Evolutionary conservation across 495 filamentous ascomycete species (phyloP).

Genomic region (Opeltia flavorubescens): DNA sequence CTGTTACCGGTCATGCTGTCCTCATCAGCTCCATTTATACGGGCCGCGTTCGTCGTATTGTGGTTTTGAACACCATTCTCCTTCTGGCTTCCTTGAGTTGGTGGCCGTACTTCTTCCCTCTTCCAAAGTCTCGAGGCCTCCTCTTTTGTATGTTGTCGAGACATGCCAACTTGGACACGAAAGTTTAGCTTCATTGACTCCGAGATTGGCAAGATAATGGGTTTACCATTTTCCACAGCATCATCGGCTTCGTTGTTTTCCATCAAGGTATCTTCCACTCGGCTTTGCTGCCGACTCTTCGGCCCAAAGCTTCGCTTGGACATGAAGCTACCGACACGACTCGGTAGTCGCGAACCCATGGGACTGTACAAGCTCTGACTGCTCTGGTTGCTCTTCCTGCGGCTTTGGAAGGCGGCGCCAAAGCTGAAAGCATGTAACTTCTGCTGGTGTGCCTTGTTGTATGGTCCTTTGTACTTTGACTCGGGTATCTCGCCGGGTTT

Average conservation of each 20-base stretch:
- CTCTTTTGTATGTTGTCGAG: slow-evolving; percentile 13
- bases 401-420: slow-evolving; percentile 20
- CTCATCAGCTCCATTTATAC: neutral
- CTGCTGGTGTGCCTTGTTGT: slow-evolving; percentile 36
- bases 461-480: slow-evolving; percentile 38
- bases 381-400: slow-evolving; percentile 17
- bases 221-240: slow-evolving; percentile 16
- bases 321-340: slow-evolving; percentile 13
- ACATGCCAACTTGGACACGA: slow-evolving; percentile 13
- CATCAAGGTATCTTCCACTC: slow-evolving; percentile 6
- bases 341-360: slow-evolving; percentile 16
- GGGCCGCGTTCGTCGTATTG: neutral
- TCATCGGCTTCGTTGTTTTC: slow-evolving; percentile 15
- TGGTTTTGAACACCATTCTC: neutral
- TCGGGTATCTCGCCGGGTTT: slow-evolving; percentile 31
- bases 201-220: neutral
- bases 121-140: neutral
- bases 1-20: neutral
- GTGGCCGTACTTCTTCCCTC: neutral
- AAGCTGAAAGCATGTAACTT: slow-evolving; percentile 37
- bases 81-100: neutral
- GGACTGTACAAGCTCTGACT: slow-evolving; percentile 13
- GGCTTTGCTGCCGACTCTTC: slow-evolving; percentile 12
- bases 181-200: neutral
- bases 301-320: neutral